Conservation (phyloP, 192 early-diverging fungal genomes). For the Lobosporangium transversale region DNA sequence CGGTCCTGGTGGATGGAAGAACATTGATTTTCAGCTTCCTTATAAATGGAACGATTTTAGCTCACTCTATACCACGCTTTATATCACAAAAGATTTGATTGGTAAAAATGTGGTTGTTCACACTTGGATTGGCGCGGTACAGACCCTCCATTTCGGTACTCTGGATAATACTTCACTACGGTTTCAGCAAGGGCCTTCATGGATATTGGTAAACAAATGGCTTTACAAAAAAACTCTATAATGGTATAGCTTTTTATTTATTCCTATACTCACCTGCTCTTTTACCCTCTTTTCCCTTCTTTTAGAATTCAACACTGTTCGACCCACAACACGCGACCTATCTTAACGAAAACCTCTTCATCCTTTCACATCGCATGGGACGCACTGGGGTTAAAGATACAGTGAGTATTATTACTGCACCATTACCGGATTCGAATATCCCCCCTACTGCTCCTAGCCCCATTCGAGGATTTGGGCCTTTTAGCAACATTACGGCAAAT, state of each 20-base stretch:
- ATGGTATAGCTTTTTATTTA: not conserved
- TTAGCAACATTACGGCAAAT: not conserved
- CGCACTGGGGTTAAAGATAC: not conserved
- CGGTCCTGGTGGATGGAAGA: slow-evolving; percentile 9
- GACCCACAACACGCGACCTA: not conserved
- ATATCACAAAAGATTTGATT: not conserved
- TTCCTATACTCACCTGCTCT: not conserved
- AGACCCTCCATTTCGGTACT: not conserved
- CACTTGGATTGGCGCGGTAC: too few relatives aligned
- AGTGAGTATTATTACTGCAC: not conserved
- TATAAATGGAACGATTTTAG: slow-evolving; percentile 1
- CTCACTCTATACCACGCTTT: not conserved
- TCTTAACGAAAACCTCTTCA: not conserved
- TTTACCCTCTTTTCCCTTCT: not conserved
- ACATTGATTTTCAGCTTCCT: not conserved
- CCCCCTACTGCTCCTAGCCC: too few relatives aligned
- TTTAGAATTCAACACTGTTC: not conserved
- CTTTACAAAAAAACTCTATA: not conserved
- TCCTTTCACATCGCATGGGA: not conserved
- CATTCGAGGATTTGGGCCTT: not conserved
- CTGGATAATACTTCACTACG: not conserved
- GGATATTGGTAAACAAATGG: not conserved
- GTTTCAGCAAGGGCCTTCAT: not conserved
- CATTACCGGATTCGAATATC: not conserved
- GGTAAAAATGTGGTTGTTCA: not conserved